Evolutionary conservation across 306 rosid genomes (phyloP).

Genomic region (Prunus campanulata): DNA sequence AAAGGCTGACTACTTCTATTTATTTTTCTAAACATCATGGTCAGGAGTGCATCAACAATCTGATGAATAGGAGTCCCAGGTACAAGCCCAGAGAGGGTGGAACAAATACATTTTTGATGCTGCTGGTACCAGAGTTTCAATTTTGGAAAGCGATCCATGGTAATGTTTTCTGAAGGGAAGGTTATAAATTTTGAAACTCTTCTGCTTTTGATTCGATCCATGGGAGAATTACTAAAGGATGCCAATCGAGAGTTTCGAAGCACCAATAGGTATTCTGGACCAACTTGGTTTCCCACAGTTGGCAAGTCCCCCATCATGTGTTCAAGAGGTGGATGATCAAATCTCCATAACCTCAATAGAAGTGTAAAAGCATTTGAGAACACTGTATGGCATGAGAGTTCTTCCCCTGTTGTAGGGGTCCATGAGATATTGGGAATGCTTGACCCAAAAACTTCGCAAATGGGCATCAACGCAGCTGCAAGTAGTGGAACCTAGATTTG

Average conservation of each 20-base stretch:
- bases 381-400: conserved; percentile 69
- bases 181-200: conserved; percentile 51
- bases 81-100: conserved; percentile 59
- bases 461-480: conserved; percentile 71
- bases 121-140: conserved; percentile 76
- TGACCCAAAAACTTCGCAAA: conserved; percentile 87
- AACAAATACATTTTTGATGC: conserved; percentile 86
- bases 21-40: conserved; percentile 72
- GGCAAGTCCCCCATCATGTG: conserved; percentile 60
- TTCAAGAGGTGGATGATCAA: conserved; percentile 68
- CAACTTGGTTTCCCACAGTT: conserved; percentile 59
- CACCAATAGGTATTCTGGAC: conserved; percentile 83
- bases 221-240: conserved; percentile 49
- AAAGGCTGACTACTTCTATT: conserved; percentile 51
- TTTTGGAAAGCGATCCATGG: conserved; percentile 77
- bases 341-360: conserved; percentile 82
- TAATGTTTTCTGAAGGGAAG: conserved; percentile 50
- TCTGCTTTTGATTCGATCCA: conserved; percentile 49
- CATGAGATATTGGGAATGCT: conserved; percentile 48
- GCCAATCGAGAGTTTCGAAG: conserved; percentile 63
- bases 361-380: conserved; percentile 87
- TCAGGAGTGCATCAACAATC: conserved; percentile 67
- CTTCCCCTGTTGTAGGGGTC: conserved; percentile 61
- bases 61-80: conserved; percentile 76
- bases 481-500: conserved; percentile 79